These are phyloP conservation scores for Leccinum fibrillosum DNA, from an alignment of 768 basidiomycete species.

Conservation along the genomic window DNA sequence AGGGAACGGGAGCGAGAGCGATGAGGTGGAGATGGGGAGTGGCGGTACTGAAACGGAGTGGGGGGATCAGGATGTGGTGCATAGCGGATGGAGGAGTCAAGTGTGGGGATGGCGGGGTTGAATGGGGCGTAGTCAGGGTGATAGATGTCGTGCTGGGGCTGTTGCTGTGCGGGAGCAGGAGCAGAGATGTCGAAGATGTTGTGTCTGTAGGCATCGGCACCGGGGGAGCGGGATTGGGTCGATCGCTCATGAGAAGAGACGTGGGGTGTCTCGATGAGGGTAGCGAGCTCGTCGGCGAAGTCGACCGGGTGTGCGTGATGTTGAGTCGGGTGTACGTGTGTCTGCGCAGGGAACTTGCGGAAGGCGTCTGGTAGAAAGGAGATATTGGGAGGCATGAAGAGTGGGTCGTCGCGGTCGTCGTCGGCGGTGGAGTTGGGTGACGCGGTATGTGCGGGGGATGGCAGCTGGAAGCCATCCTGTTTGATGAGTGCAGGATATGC, in stretches of 20 bases:
- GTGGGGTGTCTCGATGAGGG: conserved; percentile 44
- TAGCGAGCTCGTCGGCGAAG: conserved; percentile 67
- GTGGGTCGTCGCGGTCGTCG: conserved; percentile 28
- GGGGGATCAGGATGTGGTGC: conserved; percentile 41
- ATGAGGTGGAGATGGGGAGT: conserved; percentile 29
- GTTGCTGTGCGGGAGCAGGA: conserved; percentile 35
- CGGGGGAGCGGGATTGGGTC: conserved; percentile 39
- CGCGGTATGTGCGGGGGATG: conserved; percentile 39
- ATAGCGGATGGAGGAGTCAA: conserved; percentile 51
- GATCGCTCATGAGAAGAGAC: conserved; percentile 41
- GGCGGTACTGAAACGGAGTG: conserved; percentile 22
- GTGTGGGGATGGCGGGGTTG: conserved; percentile 48
- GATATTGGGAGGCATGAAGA: conserved; percentile 45
- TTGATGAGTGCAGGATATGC: conserved; percentile 40
- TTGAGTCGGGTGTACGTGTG: conserved; percentile 13
- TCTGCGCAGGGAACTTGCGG: conserved; percentile 44
- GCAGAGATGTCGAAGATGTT: conserved; percentile 65
- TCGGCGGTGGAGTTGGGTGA: conserved; percentile 28
- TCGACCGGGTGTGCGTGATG: conserved; percentile 39
- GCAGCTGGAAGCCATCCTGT: conserved; percentile 73
- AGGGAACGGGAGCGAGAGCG: conserved; percentile 48
- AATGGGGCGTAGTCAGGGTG: conserved; percentile 39
- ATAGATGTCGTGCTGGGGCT: conserved; percentile 26
- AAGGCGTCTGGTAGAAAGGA: conserved; percentile 53
- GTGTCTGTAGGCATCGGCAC: conserved; percentile 46